phyloP scores from a whole-genome alignment of 768 basidiomycete species.

The Mycena olivaceomarginata region DNA sequence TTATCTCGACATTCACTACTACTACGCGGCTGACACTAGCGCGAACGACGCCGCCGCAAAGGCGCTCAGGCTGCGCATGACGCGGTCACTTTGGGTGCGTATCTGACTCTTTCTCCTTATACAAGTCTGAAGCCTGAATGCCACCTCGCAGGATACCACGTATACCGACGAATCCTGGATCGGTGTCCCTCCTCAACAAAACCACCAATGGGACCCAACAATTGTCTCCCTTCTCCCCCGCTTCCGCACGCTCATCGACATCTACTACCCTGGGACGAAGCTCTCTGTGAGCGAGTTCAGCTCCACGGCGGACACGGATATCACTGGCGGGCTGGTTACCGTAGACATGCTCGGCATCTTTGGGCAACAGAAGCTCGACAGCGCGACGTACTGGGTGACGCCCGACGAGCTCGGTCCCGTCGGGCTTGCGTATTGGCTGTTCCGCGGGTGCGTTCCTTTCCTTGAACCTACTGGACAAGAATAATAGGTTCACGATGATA shows the following conservation, averaged over 20 bases:
- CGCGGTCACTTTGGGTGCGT: conserved; percentile 70
- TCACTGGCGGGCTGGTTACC: conserved; percentile 72
- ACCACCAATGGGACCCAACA: conserved; percentile 68
- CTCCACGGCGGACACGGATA: conserved; percentile 67
- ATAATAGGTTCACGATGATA: background rate
- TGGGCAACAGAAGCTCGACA: conserved; percentile 68
- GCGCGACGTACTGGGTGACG: conserved; percentile 72
- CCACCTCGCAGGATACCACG: conserved; percentile 61
- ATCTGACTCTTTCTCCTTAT: conserved; percentile 21
- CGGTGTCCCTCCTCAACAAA: conserved; percentile 60
- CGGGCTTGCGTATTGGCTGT: conserved; percentile 75
- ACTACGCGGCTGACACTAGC: conserved; percentile 71
- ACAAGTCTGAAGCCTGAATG: no score
- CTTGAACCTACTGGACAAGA: background rate
- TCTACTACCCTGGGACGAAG: conserved; percentile 73
- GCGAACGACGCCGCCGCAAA: conserved; percentile 72
- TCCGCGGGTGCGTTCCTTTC: conserved; percentile 63
- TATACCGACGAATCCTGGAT: conserved; percentile 72
- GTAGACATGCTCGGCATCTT: conserved; percentile 73
- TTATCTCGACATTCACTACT: conserved; percentile 75
- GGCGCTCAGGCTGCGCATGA: conserved; percentile 68
- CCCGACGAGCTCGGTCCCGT: conserved; percentile 68
- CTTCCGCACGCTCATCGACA: conserved; percentile 67
- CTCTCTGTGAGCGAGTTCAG: conserved; percentile 73
- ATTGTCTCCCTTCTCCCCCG: conserved; percentile 69